A percentile compares a stretch with the other conserved stretches of the same genome.
Evolutionary conservation across 352 stramenopile species (phyloP).

Genomic region (Pythium folliculosum): DNA sequence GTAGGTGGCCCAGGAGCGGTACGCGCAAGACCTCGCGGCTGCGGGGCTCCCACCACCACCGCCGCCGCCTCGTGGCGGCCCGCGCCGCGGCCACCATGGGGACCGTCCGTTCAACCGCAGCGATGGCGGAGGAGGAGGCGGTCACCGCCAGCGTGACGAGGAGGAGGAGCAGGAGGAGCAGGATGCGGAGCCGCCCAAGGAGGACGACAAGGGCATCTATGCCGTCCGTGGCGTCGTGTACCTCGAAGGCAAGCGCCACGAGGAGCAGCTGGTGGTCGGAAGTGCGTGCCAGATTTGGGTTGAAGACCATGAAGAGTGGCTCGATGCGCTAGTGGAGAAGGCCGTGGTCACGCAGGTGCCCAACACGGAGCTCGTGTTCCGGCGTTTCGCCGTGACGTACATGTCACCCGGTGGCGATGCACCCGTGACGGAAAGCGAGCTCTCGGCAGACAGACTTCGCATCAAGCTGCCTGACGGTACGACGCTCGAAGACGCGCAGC

Average conservation of each 20-base stretch:
- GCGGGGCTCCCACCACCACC: constrained; percentile 39
- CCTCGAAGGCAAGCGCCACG: constrained; percentile 78
- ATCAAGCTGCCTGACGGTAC: constrained; percentile 63
- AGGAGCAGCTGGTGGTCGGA: constrained; percentile 61
- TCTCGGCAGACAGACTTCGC: constrained; percentile 63
- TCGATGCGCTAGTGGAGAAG: constrained; percentile 73
- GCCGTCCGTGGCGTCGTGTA: constrained; percentile 68
- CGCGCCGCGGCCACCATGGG: background rate
- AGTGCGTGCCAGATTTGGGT: constrained; percentile 84
- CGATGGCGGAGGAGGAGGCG: constrained; percentile 1
- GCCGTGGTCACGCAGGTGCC: constrained; percentile 56
- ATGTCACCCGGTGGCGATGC: constrained; percentile 41
- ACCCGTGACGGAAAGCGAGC: constrained; percentile 49
- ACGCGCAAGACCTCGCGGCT: constrained; percentile 55
- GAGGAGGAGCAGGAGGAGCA: constrained; percentile 26
- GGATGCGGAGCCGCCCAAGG: constrained; percentile 35
- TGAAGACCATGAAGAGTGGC: constrained; percentile 73
- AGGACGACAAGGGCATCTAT: constrained; percentile 78
- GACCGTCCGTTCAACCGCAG: background rate
- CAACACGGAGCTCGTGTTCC: constrained; percentile 67
- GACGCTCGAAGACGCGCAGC: constrained; percentile 65
- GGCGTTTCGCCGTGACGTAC: constrained; percentile 68
- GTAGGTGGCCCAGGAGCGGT: constrained; percentile 56
- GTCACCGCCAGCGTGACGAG: constrained; percentile 3
- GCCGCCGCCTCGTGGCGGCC: constrained; percentile 18